phyloP scores from a whole-genome alignment of 1,284 basidiomycete genomes.

The Cryptococcus sp. region DNA sequence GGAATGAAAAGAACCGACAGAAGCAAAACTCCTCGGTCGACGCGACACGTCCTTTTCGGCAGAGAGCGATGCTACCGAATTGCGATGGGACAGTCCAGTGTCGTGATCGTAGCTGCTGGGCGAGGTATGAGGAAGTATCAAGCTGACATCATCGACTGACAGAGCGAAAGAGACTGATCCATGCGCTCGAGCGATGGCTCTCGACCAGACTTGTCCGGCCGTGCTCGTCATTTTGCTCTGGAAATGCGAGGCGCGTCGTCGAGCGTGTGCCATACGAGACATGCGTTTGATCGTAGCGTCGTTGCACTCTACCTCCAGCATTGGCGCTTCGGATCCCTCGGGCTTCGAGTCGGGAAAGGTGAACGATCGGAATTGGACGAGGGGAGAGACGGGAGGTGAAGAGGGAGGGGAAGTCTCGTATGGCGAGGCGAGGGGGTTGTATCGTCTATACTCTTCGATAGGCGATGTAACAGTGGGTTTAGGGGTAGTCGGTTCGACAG shows the following conservation, averaged over 20 bases:
- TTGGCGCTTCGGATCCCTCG: too few species aligned
- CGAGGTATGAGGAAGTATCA: slow-evolving; percentile 25
- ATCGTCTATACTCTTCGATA: slow-evolving; percentile 3
- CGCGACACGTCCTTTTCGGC: too few species aligned
- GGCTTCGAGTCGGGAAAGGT: slow-evolving; percentile 1
- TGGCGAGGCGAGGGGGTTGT: slow-evolving; percentile 8
- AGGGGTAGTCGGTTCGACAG: neutral
- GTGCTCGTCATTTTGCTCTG: slow-evolving; percentile 23
- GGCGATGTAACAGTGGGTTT: slow-evolving; percentile 3
- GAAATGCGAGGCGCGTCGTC: slow-evolving; percentile 20
- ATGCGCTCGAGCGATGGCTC: slow-evolving; percentile 33
- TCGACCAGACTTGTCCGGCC: slow-evolving; percentile 25
- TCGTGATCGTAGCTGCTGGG: neutral
- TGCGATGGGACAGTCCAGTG: neutral
- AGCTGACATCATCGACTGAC: slow-evolving; percentile 17
- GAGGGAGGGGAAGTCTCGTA: slow-evolving; percentile 11
- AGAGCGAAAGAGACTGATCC: slow-evolving; percentile 28
- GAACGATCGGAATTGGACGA: slow-evolving; percentile 12
- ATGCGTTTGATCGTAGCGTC: slow-evolving; percentile 1
- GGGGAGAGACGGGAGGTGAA: slow-evolving; percentile 15
- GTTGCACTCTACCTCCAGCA: neutral
- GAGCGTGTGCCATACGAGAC: slow-evolving; percentile 15
- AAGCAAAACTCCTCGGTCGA: neutral
- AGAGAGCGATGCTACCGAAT: slow-evolving; percentile 6
- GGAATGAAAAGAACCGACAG: slow-evolving; percentile 5